Percentiles rank a stretch among this genome's conserved stretches.
These are phyloP conservation scores for Rhododendron kiyosumense DNA, from an alignment of 148 eudicot genomes.

Conservation along the genomic window DNA sequence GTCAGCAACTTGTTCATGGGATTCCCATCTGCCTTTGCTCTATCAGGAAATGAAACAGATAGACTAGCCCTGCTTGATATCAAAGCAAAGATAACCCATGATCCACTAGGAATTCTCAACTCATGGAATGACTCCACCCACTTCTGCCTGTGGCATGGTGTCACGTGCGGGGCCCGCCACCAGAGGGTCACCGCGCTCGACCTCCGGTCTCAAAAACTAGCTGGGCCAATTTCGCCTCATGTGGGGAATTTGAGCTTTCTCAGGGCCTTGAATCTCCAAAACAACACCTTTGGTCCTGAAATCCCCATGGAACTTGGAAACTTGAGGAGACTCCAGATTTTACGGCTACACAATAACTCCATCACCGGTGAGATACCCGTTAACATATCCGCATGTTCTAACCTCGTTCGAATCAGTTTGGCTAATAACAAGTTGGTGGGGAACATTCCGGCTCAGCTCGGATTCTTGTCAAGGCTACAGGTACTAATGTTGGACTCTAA, in stretches of 20 bases:
- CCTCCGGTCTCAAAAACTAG: neutral
- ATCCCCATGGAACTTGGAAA: conserved; percentile 4
- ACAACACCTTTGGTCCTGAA: conserved; percentile 3
- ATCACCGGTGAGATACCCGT: neutral
- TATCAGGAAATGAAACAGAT: conserved; percentile 8
- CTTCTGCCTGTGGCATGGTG: conserved; percentile 15
- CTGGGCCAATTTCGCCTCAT: conserved; percentile 2
- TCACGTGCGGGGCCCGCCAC: neutral
- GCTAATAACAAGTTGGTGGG: neutral
- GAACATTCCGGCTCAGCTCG: conserved; percentile 4
- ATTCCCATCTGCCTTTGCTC: neutral
- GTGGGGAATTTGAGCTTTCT: conserved; percentile 13
- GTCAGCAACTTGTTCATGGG: neutral
- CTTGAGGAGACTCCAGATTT: neutral
- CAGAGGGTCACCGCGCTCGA: neutral
- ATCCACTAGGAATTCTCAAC: neutral
- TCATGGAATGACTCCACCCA: conserved; percentile 8
- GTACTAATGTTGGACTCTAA: neutral
- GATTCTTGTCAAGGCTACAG: neutral
- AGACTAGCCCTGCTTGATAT: conserved; percentile 3
- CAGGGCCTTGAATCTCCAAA: neutral
- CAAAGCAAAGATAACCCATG: neutral
- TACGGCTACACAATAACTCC: conserved; percentile 4
- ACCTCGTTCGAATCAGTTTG: neutral
- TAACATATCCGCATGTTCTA: neutral